Evolutionary conservation across 768 basidiomycete species (phyloP).

Genomic region (Flagelloscypha sp.): DNA sequence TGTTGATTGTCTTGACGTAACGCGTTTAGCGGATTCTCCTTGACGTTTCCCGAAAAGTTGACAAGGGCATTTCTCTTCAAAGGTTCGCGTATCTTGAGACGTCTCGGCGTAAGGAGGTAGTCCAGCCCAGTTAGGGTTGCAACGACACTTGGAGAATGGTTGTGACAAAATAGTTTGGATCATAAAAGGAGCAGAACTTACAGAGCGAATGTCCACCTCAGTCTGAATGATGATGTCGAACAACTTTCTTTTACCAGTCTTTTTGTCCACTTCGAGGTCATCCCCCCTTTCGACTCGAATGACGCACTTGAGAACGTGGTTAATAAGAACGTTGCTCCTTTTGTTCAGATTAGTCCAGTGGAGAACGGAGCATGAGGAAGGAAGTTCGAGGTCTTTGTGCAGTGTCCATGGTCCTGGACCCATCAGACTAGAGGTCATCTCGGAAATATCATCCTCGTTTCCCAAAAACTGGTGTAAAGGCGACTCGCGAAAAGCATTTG

Average conservation of each 20-base stretch:
- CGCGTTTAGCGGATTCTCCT: no score
- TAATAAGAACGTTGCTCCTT: constrained; percentile 63
- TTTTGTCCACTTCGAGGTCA: constrained; percentile 50
- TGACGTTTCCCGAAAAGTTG: no score
- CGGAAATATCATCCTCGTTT: constrained; percentile 44
- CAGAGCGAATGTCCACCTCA: constrained; percentile 84
- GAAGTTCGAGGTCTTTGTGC: constrained; percentile 59
- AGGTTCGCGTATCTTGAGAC: no score
- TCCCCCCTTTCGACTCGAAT: constrained; percentile 81
- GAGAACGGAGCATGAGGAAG: constrained; percentile 59
- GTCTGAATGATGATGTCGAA: constrained; percentile 85
- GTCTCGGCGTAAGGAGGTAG: constrained; percentile 67
- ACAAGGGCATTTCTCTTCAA: no score
- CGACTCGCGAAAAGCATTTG: constrained; percentile 53
- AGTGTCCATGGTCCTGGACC: constrained; percentile 90
- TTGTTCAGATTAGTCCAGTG: constrained; percentile 78
- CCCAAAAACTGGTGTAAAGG: constrained; percentile 50
- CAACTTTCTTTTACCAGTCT: constrained; percentile 66
- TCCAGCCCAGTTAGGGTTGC: constrained; percentile 70
- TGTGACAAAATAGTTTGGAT: neutral
- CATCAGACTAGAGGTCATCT: constrained; percentile 53
- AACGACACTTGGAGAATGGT: constrained; percentile 62
- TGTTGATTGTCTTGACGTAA: no score
- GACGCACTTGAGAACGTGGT: constrained; percentile 73
- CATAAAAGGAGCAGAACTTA: constrained; percentile 30